Conservation (phyloP, 345 rosid genomes). For the Syzygium oleosum region DNA sequence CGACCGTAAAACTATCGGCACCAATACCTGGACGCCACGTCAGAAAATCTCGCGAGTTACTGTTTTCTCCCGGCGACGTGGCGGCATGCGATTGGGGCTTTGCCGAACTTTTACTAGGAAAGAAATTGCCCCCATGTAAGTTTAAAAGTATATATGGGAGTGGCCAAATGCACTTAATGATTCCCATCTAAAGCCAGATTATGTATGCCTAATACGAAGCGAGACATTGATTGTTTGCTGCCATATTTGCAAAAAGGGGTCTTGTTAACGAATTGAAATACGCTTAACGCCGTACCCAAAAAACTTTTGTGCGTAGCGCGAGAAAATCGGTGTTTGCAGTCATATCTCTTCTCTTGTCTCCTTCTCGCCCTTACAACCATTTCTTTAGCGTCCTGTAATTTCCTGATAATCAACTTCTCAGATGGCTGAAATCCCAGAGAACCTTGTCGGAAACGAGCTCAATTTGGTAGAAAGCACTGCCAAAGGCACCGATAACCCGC, state of each 20-base stretch:
- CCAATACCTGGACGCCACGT: neutral
- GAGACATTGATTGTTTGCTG: neutral
- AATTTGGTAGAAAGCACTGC: neutral
- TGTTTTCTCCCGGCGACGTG: neutral
- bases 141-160: neutral
- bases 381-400: neutral
- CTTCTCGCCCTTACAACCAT: neutral
- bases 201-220: neutral
- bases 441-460: neutral
- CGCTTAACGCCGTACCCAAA: neutral
- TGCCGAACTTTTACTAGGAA: neutral
- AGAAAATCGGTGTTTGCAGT: neutral
- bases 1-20: fast-evolving
- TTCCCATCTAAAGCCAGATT: neutral
- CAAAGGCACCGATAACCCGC: neutral
- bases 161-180: neutral
- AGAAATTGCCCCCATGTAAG: neutral
- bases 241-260: neutral
- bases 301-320: neutral
- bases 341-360: too few species aligned
- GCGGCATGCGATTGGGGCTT: neutral
- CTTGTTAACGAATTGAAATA: neutral
- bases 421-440: neutral
- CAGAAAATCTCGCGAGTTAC: neutral
- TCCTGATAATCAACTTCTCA: neutral